Percentiles rank a stretch among this genome's conserved stretches.
These are phyloP conservation scores for Sporothrix dimorphospora DNA, from an alignment of 2,329 filamentous ascomycete species.

Conservation along the genomic window DNA sequence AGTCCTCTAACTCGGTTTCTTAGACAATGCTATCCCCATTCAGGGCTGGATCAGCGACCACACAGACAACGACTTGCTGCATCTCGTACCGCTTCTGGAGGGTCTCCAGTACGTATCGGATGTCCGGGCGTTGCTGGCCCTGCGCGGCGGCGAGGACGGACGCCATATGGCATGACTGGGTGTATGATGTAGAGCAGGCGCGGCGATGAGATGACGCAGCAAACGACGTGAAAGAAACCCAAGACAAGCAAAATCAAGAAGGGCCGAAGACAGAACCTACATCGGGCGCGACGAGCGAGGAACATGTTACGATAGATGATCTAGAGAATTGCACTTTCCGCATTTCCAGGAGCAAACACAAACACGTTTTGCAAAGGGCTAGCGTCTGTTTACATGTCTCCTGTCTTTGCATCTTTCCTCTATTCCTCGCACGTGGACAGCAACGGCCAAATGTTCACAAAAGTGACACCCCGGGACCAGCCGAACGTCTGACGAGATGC, in stretches of 20 bases:
- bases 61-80: slow-evolving; percentile 91
- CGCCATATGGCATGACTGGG: slow-evolving; percentile 55
- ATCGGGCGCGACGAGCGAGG: background rate
- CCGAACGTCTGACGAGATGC: background rate
- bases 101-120: slow-evolving; percentile 96
- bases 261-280: background rate
- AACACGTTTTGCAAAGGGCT: background rate
- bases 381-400: background rate
- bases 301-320: slow-evolving; percentile 15
- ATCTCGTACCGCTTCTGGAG: slow-evolving; percentile 89
- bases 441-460: background rate
- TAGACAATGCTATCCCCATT: slow-evolving; percentile 98
- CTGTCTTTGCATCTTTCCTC: background rate
- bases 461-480: background rate
- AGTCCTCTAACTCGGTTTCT: background rate
- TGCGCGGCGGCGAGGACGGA: slow-evolving; percentile 82
- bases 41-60: slow-evolving; percentile 99
- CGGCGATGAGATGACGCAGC: background rate
- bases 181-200: background rate
- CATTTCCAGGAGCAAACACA: background rate
- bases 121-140: slow-evolving; percentile 84
- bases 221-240: slow-evolving; percentile 4
- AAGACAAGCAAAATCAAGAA: background rate
- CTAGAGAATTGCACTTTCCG: slow-evolving; percentile 10
- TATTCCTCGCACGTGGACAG: background rate